Base-by-base conservation (phyloP, 495 filamentous ascomycete genomes). In the Hypoxylon rickii region DNA sequence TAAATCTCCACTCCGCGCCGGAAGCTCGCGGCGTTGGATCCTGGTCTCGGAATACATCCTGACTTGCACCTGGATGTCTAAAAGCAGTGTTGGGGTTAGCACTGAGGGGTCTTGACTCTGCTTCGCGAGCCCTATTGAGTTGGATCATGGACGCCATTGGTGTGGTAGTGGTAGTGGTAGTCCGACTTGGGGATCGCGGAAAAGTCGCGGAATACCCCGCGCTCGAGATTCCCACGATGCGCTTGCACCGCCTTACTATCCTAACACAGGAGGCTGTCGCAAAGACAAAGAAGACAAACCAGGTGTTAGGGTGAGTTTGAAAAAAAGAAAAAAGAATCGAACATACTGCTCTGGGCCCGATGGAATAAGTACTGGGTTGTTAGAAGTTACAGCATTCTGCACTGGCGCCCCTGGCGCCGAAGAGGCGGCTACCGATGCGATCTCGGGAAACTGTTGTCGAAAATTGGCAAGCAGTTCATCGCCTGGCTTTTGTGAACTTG, bases 401-500 rank as follows among this genome's bases (percentile, higher is more conserved):
- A 44, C 59, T 49, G 73, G 58, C 11, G 59, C 65, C 13, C 66
- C 67, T 10, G 72, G 42, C 11, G 61, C 39, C 18, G 70, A 44
- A 31, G 71, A 49, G 37, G 75, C 66, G 32, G 68, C 62, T 34
- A 67, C 69, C 13, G 72, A 60, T 37, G 63, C 63, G 33, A 91
- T 76, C 65, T 90, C 81, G 47, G 88, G 83, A 63, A 93, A 96
- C 49, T 79, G 83, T 51, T 87, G 84, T 66, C 87, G 87, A 77
- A 96, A 96, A 73, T 82, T 84, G 67, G 81, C 86, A 76, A 92
- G 85, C 61, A 96, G 81, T 56, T 92, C 90, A 61, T 89, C 86
- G 64, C 81, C 85, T 33, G 92, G 92, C 77, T 96, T 96, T 72
- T 92, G 91, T 37, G 88, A 84, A 64, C 85, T 92, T 63, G 84